Evolutionary conservation across 129 eudicot species (phyloP), one percentile per base, ranked within the genome.

Genomic region (Centaurea solstitialis): DNA sequence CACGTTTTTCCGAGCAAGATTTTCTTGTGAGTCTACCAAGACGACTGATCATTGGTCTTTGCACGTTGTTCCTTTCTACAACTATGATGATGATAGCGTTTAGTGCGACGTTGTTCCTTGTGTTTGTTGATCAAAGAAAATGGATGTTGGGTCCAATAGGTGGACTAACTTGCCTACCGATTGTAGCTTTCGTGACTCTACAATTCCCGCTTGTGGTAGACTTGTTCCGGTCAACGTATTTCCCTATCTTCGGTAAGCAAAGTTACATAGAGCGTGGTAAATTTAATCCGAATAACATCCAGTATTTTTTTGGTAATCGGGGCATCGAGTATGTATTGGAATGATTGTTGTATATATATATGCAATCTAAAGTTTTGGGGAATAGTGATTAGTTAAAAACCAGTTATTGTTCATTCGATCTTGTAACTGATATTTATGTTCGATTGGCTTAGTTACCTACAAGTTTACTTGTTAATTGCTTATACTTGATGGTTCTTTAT

Each of bases 31-130:
- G 65, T 12, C 18, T 79, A 8, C 82, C 82, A 4, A 47, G 41
- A 7, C 24, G 82, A 9, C 11, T 79, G 50, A 47, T 79, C 23
- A 68, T 79, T 41, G 82, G 82, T 8, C 70, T 79, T 20, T 37
- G 7, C 53, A 68, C 76, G 0, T 30, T 81, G 53, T 45, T 81
- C 57, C 20, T 81, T 10, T 81, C 84, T 12, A 66, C 77, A 9
- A 43, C 76, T 23, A 53, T 68, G 67, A 79, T 79, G 76, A 69
- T 79, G 68, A 47, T 70, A 57, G 82, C 82, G 4, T 79, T 79
- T 33, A 57, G 39, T 9, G 22, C 78, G 15, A 74, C 22, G 21
- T 47, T 74, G 78, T 57, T 57, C 7, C 65, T 57, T 57, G 22
- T 57, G 65, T 57, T 57, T 17, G 65, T 57, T 57, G 65, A 74